phyloP scores from a whole-genome alignment of 1,139 yeast species.

The Geotrichum aggregatum region DNA sequence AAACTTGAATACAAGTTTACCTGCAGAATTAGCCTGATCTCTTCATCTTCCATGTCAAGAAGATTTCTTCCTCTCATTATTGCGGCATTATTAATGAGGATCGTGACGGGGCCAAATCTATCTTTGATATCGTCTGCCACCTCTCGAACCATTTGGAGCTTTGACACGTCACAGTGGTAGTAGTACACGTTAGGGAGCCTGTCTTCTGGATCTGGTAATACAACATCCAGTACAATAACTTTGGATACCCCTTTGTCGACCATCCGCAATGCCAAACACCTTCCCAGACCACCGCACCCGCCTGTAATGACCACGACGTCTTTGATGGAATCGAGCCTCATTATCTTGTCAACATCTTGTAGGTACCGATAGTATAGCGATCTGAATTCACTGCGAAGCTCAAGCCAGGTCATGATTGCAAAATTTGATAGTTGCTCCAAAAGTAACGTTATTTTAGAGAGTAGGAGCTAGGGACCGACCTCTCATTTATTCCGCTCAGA shows the following conservation, averaged over 20 bases:
- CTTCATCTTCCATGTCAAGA: slow-evolving; percentile 50
- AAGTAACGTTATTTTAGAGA: not conserved
- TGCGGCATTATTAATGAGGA: slow-evolving; percentile 82
- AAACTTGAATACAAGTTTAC: slow-evolving; percentile 69
- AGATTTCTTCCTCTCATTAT: slow-evolving; percentile 55
- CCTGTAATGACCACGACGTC: slow-evolving; percentile 22
- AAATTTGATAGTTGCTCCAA: not conserved
- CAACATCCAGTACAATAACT: slow-evolving; percentile 64
- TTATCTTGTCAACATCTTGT: not conserved
- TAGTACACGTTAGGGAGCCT: slow-evolving; percentile 48
- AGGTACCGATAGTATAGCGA: not conserved
- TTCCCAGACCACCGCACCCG: slow-evolving; percentile 20
- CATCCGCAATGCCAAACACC: slow-evolving; percentile 8
- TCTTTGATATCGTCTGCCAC: slow-evolving; percentile 22
- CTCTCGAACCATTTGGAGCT: slow-evolving; percentile 41
- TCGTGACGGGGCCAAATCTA: slow-evolving; percentile 55
- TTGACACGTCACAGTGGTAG: slow-evolving; percentile 65
- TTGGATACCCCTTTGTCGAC: slow-evolving; percentile 24
- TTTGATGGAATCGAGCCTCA: not conserved
- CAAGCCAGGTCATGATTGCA: not conserved
- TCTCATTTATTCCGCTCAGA: no score
- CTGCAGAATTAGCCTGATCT: slow-evolving; percentile 56
- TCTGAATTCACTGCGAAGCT: not conserved
- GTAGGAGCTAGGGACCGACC: not conserved
- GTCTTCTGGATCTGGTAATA: slow-evolving; percentile 41